Evolutionary conservation across 1,139 yeast species (phyloP).

Genomic region (Fermentozyma sake): DNA sequence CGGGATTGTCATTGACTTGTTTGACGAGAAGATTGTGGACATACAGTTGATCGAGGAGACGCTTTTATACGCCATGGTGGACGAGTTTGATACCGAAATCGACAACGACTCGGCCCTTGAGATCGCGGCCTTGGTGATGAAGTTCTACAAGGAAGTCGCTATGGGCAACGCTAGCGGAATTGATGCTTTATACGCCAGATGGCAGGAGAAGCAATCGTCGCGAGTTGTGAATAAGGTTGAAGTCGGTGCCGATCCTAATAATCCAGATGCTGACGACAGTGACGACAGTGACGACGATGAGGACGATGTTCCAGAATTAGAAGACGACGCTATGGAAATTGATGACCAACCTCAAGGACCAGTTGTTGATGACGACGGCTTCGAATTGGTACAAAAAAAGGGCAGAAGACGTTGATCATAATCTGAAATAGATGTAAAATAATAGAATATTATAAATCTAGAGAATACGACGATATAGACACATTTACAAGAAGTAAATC

Average conservation of each 20-base stretch:
- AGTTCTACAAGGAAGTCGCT: conserved; percentile 61
- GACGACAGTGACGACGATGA: conserved; percentile 44
- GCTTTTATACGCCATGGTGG: conserved; percentile 83
- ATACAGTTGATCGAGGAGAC: conserved; percentile 80
- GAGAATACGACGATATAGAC: too few species aligned
- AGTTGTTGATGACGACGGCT: conserved; percentile 87
- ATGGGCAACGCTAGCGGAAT: conserved; percentile 49
- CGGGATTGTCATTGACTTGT: conserved; percentile 42
- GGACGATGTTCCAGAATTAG: conserved; percentile 26
- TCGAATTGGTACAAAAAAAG: conserved; percentile 75
- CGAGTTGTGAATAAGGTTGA: conserved; percentile 23
- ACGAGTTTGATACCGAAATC: conserved; percentile 83
- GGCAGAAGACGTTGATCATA: conserved; percentile 36
- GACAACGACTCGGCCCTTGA: conserved; percentile 86
- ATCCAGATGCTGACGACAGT: conserved; percentile 50
- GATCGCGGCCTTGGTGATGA: conserved; percentile 63
- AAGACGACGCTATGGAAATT: conserved; percentile 34
- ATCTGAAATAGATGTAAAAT: too few species aligned
- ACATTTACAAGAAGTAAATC: too few species aligned
- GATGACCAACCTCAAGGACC: conserved; percentile 51
- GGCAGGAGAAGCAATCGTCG: conserved; percentile 46
- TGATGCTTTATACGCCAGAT: conserved; percentile 56
- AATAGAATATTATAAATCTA: too few species aligned
- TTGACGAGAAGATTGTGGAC: conserved; percentile 64
- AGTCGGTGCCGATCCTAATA: conserved; percentile 54